Evolutionary conservation across 805 yeast genomes (phyloP).

Genomic region (Candida wancherniae): DNA sequence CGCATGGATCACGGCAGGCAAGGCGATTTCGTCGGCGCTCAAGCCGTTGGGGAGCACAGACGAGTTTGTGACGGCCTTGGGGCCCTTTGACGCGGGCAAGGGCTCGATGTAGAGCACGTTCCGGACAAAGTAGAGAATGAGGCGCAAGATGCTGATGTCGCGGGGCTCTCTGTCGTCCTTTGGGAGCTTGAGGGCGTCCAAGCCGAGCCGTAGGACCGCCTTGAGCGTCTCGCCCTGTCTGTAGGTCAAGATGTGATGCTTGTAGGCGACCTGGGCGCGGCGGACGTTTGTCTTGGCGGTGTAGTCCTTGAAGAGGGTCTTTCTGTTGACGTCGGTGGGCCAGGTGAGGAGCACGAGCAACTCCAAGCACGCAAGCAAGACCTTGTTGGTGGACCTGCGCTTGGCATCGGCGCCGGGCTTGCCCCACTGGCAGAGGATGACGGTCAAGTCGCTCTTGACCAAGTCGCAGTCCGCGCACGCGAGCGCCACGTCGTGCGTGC

Average conservation of each 20-base stretch:
- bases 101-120: constrained; percentile 79
- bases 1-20: constrained; percentile 50
- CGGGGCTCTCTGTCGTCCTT: constrained; percentile 57
- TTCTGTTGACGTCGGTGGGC: constrained; percentile 68
- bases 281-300: constrained; percentile 54
- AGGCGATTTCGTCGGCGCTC: constrained; percentile 60
- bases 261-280: constrained; percentile 57
- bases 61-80: constrained; percentile 30
- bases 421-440: constrained; percentile 74
- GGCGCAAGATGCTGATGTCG: constrained; percentile 67
- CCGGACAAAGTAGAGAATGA: constrained; percentile 69
- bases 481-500: constrained; percentile 75
- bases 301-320: constrained; percentile 40
- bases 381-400: constrained; percentile 42
- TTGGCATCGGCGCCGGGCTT: constrained; percentile 24
- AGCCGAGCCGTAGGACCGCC: constrained; percentile 64
- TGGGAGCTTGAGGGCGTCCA: constrained; percentile 52
- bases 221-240: constrained; percentile 59
- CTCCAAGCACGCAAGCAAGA: constrained; percentile 72
- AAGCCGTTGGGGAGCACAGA: constrained; percentile 55
- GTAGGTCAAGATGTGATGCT: constrained; percentile 56
- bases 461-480: constrained; percentile 81
- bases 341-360: constrained; percentile 78
- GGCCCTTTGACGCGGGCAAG: constrained; percentile 47
- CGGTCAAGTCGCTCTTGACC: constrained; percentile 65